phyloP scores from a whole-genome alignment of 768 basidiomycete genomes.

The Suillus paluster region DNA sequence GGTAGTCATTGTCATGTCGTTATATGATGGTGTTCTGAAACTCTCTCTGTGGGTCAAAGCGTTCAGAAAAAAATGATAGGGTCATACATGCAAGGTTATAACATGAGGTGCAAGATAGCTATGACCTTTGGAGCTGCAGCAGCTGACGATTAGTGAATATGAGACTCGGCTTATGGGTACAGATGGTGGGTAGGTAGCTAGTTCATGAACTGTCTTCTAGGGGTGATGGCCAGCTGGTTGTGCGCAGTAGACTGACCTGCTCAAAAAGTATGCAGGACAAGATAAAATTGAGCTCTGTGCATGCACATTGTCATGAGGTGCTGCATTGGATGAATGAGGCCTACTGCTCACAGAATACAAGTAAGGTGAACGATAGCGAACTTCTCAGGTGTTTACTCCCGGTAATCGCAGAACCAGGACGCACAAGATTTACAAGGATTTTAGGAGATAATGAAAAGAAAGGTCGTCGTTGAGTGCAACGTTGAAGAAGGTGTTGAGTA shows the following conservation, averaged over 20 bases:
- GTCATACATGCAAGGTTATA: not conserved
- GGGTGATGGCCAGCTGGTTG: not conserved
- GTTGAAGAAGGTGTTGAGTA: no score
- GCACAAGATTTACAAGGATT: not conserved
- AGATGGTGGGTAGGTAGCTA: not conserved
- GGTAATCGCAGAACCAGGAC: not conserved
- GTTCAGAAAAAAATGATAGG: no score
- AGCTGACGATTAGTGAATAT: not conserved
- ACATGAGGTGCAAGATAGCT: conserved; percentile 3
- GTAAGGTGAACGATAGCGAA: not conserved
- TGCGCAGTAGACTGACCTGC: not conserved
- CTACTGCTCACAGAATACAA: not conserved
- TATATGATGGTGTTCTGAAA: not conserved
- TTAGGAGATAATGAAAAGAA: not conserved
- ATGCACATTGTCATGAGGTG: not conserved
- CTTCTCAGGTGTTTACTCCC: not conserved
- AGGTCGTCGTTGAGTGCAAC: not conserved
- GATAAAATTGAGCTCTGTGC: not conserved
- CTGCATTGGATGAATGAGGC: not conserved
- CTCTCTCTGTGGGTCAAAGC: no score
- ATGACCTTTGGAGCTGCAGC: not conserved
- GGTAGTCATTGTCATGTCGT: not conserved
- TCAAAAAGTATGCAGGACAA: not conserved
- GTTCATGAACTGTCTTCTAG: not conserved
- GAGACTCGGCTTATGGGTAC: not conserved